These are phyloP conservation scores for Narthecium ossifragum DNA, from an alignment of 106 monocot species.

Conservation along the genomic window DNA sequence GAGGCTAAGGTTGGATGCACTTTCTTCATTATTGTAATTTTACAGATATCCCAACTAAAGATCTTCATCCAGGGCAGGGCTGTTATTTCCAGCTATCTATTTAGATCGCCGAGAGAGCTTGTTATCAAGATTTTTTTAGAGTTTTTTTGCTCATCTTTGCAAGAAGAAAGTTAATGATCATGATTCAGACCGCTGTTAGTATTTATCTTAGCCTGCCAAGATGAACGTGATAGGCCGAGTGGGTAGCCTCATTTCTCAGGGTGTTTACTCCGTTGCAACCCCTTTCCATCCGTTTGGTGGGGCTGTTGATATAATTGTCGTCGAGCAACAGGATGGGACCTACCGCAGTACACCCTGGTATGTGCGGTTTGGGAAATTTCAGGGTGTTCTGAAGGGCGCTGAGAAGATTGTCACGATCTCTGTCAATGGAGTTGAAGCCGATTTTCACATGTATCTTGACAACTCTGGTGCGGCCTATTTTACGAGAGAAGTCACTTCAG, in stretches of 20 bases:
- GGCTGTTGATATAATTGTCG: constrained; percentile 88
- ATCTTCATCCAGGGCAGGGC: no score
- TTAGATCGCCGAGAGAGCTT: no score
- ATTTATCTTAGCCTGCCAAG: constrained; percentile 6
- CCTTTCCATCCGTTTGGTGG: constrained; percentile 98
- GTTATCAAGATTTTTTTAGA: no score
- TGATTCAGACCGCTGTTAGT: no score
- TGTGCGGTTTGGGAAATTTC: constrained; percentile 94
- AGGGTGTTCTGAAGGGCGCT: constrained; percentile 81
- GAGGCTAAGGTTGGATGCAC: no score
- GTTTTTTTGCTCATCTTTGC: no score
- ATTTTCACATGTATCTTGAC: constrained; percentile 90
- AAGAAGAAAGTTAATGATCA: no score
- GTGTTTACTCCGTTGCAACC: constrained; percentile 94
- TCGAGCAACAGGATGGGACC: constrained; percentile 88
- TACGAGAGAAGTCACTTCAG: constrained; percentile 53
- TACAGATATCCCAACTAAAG: no score
- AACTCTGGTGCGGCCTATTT: constrained; percentile 94
- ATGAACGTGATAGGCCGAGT: constrained; percentile 94
- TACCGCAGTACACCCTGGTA: constrained; percentile 97
- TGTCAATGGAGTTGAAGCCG: constrained; percentile 74
- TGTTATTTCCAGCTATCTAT: no score
- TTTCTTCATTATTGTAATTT: no score
- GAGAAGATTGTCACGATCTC: constrained; percentile 82
- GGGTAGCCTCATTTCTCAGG: constrained; percentile 84